Conservation (phyloP, 306 rosid genomes). For the Mucuna pruriens region DNA sequence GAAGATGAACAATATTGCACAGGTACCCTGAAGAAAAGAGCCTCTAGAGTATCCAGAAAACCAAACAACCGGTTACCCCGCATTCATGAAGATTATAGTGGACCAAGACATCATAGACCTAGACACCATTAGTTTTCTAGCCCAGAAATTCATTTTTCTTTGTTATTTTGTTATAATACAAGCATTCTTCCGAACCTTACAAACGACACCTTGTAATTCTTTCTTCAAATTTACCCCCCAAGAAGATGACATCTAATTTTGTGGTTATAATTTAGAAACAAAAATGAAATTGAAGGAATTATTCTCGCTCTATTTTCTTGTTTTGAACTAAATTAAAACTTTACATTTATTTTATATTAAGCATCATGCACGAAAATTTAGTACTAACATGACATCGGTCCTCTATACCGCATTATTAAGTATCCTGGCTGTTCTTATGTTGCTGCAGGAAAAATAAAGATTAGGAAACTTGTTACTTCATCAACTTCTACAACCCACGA, state of each 20-base stretch:
- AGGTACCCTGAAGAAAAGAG: constrained; percentile 59
- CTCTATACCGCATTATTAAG: constrained; percentile 9
- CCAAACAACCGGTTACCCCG: constrained; percentile 50
- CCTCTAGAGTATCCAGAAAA: constrained; percentile 51
- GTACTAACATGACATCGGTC: neutral
- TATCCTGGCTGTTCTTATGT: constrained; percentile 30
- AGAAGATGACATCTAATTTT: neutral
- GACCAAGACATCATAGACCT: constrained; percentile 65
- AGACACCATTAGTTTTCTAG: constrained; percentile 48
- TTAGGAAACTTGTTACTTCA: constrained; percentile 52
- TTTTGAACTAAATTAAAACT: neutral
- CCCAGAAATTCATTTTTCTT: neutral
- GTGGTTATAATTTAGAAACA: neutral
- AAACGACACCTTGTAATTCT: constrained; percentile 1
- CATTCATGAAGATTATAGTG: constrained; percentile 68
- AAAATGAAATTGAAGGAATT: neutral
- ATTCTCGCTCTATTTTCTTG: neutral
- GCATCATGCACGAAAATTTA: neutral
- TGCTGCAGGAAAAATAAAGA: constrained; percentile 65
- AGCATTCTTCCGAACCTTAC: constrained; percentile 24
- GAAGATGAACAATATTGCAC: constrained; percentile 43
- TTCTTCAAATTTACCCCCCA: neutral
- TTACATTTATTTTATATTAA: neutral
- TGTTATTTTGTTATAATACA: neutral
- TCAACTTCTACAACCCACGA: constrained; percentile 41